Base-by-base conservation (phyloP, 306 rosid species). In the Prosopis cineraria region DNA sequence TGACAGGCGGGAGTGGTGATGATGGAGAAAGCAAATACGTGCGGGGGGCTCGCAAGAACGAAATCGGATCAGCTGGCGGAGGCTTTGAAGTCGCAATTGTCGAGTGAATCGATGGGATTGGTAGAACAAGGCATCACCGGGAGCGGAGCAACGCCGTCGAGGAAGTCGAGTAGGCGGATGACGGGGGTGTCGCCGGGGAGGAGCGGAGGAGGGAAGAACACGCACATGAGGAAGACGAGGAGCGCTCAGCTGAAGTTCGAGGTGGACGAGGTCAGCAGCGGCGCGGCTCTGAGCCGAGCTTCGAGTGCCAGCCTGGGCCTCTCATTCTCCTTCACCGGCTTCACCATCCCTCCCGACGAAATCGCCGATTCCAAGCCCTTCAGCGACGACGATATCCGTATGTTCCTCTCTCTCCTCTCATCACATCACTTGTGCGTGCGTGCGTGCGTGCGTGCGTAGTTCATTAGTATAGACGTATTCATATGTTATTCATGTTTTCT, bases 301-400 rank as follows among this genome's bases (percentile, higher is more conserved):
- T 93, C 98, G 1, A 96, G 99, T 78, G 99, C 99, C 29, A 93
- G 98, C 86, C 79, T 96, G 85, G 99, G 99, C 3, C 86, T 96
- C 41, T 96, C 99, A 0, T 93, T 96, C 81, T 91, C 97, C 24
- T 96, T 96, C 88, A 93, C 96, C 25, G 99, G 99, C 40, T 96
- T 96, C 89, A 75, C 90, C 19, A 52, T 91, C 65, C 99, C 98
- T n/a, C 89, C 97, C 6, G 99, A 96, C 39, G 96, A 95, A 34
- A 89, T 87, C 30, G 89, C 86, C 19, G 94, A 93, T 40, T 85
- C 92, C 17, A 95, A 84, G 82, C 97, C 93, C 20, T 93, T 93
- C 74, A 95, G 98, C 73, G 99, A 95, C 79, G 97, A 93, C 10
- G 99, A 93, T 65, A 85, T 82, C 6, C 98, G 98, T 92, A 87